Conservation (phyloP, 1,139 yeast genomes). For the Lodderomyces margitis region DNA sequence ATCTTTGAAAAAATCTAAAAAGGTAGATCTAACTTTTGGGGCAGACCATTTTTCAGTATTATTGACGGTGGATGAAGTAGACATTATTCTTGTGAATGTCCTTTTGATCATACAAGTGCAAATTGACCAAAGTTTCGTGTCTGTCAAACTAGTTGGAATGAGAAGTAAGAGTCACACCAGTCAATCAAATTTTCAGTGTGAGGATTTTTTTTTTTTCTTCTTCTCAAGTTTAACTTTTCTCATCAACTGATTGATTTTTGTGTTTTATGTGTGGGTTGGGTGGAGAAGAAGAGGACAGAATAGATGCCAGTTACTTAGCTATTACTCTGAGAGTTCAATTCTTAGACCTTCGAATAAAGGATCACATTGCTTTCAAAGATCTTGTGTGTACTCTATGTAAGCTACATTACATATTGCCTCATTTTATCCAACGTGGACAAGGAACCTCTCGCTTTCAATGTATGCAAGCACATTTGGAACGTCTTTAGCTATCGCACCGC, state of each 20-base stretch:
- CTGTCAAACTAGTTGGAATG: too few relatives aligned
- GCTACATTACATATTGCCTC: too few relatives aligned
- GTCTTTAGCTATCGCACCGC: conserved; percentile 61
- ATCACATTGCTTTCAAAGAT: too few relatives aligned
- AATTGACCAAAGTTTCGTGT: too few relatives aligned
- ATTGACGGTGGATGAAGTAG: conserved; percentile 7
- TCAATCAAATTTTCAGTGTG: too few relatives aligned
- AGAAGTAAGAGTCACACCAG: too few relatives aligned
- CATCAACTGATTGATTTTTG: background rate
- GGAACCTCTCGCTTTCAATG: conserved; percentile 19
- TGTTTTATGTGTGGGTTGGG: background rate
- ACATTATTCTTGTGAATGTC: conserved; percentile 12
- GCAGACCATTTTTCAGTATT: conserved; percentile 56
- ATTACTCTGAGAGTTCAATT: too few relatives aligned
- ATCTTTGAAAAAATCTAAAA: conserved; percentile 72
- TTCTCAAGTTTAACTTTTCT: background rate
- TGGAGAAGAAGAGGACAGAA: too few relatives aligned
- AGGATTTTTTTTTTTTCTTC: background rate
- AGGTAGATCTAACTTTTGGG: conserved; percentile 78
- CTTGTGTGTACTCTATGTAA: too few relatives aligned
- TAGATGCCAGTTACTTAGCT: too few relatives aligned
- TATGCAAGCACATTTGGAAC: conserved; percentile 63
- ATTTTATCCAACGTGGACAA: background rate
- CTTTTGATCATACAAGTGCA: conserved; percentile 8
- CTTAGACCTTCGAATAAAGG: too few relatives aligned